Evolutionary conservation across 73 alveolate genomes (phyloP).

Genomic region (Tetrahymena elliotti): DNA sequence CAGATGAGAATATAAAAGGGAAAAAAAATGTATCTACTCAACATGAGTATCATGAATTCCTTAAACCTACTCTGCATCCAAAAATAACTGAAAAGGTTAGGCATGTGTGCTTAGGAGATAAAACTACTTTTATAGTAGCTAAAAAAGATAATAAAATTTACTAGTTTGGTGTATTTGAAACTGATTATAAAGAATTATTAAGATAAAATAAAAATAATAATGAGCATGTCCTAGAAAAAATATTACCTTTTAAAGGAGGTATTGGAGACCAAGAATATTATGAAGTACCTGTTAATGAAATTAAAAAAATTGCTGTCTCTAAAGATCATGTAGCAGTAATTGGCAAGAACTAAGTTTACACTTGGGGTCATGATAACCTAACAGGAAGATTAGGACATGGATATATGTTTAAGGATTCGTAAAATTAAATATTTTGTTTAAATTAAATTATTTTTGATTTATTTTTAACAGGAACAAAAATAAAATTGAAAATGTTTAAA

Average conservation of each 20-base stretch:
- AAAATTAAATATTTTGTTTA: neutral
- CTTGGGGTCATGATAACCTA: constrained; percentile 40
- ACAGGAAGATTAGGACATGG: constrained; percentile 47
- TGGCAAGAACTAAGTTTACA: neutral
- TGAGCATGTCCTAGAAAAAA: neutral
- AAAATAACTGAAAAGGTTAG: neutral
- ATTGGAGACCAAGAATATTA: constrained; percentile 1
- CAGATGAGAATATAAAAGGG: constrained; percentile 23
- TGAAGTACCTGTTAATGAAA: constrained; percentile 2
- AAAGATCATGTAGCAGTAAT: neutral
- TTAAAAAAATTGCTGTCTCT: constrained; percentile 16
- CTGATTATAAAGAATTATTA: neutral
- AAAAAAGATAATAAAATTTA: neutral
- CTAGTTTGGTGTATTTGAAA: constrained; percentile 22
- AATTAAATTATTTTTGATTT: neutral
- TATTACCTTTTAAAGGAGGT: neutral
- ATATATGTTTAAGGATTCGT: constrained; percentile 14
- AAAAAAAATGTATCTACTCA: neutral
- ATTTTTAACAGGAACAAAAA: neutral
- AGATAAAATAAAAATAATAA: neutral
- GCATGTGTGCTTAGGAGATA: constrained; percentile 7
- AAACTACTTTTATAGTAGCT: constrained; percentile 10
- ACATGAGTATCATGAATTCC: constrained; percentile 7
- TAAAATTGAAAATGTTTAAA: neutral
- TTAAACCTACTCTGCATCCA: constrained; percentile 12